phyloP scores from a whole-genome alignment of 139 green algal genomes.

The Ulvella scutata region DNA sequence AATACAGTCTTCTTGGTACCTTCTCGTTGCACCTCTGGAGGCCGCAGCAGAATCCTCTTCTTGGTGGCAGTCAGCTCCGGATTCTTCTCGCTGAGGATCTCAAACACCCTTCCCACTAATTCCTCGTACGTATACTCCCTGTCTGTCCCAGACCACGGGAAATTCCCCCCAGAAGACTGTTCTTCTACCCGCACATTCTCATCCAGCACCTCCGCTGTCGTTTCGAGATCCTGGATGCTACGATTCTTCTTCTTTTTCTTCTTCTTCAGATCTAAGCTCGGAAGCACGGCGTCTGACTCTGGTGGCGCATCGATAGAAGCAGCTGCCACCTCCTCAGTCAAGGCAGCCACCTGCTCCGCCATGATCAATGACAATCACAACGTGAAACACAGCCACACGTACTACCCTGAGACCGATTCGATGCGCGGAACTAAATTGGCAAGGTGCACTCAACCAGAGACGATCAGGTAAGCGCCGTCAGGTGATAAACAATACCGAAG shows the following conservation, averaged over 20 bases:
- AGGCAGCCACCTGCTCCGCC: too few species aligned
- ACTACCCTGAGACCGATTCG: too few species aligned
- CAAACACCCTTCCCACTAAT: slow-evolving; percentile 87
- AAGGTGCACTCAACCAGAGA: too few species aligned
- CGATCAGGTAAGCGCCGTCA: too few species aligned
- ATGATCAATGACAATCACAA: too few species aligned
- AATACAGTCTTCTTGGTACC: slow-evolving; percentile 99
- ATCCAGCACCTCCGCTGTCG: neutral
- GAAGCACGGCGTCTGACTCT: too few species aligned
- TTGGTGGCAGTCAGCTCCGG: slow-evolving; percentile 93
- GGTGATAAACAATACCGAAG: too few species aligned
- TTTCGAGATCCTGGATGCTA: neutral
- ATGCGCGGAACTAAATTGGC: too few species aligned
- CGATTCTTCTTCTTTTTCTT: slow-evolving; percentile 2
- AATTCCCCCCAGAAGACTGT: slow-evolving; percentile 13
- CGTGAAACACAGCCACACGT: too few species aligned
- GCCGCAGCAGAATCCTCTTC: slow-evolving; percentile 86
- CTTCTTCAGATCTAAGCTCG: too few species aligned
- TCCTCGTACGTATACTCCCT: slow-evolving; percentile 96
- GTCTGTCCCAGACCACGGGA: slow-evolving; percentile 81
- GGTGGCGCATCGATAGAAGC: too few species aligned
- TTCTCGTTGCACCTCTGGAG: slow-evolving; percentile 78
- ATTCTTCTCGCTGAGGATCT: slow-evolving; percentile 89
- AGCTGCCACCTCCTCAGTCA: too few species aligned
- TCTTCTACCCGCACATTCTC: neutral